phyloP scores from a whole-genome alignment of 768 basidiomycete species.

The Russula abietina region DNA sequence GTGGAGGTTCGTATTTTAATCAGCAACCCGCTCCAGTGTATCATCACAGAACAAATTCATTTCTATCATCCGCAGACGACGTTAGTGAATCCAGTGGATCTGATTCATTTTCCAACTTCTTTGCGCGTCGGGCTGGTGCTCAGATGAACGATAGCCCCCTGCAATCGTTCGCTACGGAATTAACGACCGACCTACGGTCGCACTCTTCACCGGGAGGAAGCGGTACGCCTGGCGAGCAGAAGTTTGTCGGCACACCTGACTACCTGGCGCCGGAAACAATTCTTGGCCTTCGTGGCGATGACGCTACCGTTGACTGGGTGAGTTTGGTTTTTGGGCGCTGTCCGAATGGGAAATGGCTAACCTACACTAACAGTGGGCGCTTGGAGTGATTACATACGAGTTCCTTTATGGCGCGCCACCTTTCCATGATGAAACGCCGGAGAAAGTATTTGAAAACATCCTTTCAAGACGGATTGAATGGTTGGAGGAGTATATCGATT shows the following conservation, averaged over 20 bases:
- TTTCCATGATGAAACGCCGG: conserved; percentile 95
- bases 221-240: conserved; percentile 75
- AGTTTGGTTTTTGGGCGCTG: conserved; percentile 30
- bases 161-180: conserved; percentile 81
- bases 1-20: conserved; percentile 75
- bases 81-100: conserved; percentile 83
- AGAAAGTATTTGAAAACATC: conserved; percentile 98
- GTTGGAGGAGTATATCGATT: conserved; percentile 91
- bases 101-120: conserved; percentile 49
- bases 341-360: conserved; percentile 17
- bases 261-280: conserved; percentile 96
- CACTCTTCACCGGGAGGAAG: conserved; percentile 53
- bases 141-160: conserved; percentile 63
- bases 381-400: conserved; percentile 97
- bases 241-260: conserved; percentile 96
- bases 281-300: conserved; percentile 90
- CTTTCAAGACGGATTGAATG: conserved; percentile 90
- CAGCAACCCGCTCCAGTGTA: conserved; percentile 56
- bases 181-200: conserved; percentile 76
- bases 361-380: conserved; percentile 70
- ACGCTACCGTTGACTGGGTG: conserved; percentile 96
- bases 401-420: conserved; percentile 96
- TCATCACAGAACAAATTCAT: conserved; percentile 58
- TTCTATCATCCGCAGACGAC: conserved; percentile 70
- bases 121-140: conserved; percentile 38